phyloP scores from a whole-genome alignment of 2,329 filamentous ascomycete genomes.

The Tolypocladium album region DNA sequence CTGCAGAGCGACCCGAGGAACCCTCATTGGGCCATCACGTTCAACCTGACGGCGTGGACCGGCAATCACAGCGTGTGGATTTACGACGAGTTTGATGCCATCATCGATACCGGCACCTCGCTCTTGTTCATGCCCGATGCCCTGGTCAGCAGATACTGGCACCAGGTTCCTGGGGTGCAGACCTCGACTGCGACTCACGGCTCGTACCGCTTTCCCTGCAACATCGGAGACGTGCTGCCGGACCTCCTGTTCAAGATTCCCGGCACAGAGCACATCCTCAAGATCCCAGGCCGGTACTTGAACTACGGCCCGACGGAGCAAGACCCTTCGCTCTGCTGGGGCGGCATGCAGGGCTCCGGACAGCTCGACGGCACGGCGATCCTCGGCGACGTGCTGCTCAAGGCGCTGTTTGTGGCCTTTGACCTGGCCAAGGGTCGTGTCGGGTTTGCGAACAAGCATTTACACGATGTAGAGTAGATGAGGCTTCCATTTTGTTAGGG shows the following conservation, averaged over 20 bases:
- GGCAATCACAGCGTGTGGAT: conserved; percentile 39
- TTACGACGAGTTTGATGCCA: conserved; percentile 37
- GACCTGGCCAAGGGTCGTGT: conserved; percentile 34
- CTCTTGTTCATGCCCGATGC: conserved; percentile 49
- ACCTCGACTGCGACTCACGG: conserved; percentile 40
- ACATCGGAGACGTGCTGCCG: conserved; percentile 40
- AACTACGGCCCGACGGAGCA: conserved; percentile 41
- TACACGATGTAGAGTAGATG: conserved; percentile 12
- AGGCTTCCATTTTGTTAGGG: background rate
- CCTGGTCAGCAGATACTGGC: conserved; percentile 51
- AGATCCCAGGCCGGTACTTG: conserved; percentile 43
- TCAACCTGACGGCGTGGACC: conserved; percentile 33
- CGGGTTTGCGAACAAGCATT: conserved; percentile 33
- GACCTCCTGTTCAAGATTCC: conserved; percentile 44
- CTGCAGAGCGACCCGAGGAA: conserved; percentile 19
- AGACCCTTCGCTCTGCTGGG: conserved; percentile 52
- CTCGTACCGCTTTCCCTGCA: conserved; percentile 48
- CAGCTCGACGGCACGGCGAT: conserved; percentile 43
- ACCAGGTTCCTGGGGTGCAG: conserved; percentile 33
- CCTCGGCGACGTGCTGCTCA: conserved; percentile 70
- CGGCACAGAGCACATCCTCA: conserved; percentile 35
- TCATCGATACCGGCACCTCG: conserved; percentile 60
- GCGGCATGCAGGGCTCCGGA: conserved; percentile 56
- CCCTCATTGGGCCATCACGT: conserved; percentile 32
- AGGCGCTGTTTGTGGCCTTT: conserved; percentile 66